Conservation (phyloP, 2,329 filamentous ascomycete genomes). For the Bipolaris bicolor region DNA sequence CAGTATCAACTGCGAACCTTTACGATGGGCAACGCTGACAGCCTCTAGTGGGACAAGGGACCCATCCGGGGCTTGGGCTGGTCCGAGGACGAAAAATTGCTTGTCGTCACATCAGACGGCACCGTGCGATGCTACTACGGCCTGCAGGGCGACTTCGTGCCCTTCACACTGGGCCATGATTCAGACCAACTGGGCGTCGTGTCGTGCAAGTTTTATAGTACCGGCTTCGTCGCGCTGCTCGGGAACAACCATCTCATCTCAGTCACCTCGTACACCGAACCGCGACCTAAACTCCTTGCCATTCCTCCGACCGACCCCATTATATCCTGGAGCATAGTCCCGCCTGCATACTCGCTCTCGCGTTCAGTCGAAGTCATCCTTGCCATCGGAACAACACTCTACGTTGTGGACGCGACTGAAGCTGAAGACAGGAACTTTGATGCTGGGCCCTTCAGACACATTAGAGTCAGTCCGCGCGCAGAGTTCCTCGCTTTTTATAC, state of each 20-base stretch:
- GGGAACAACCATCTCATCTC: constrained; percentile 85
- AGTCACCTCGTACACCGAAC: constrained; percentile 89
- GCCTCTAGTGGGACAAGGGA: constrained; percentile 79
- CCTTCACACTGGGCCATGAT: constrained; percentile 87
- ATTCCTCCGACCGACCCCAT: constrained; percentile 77
- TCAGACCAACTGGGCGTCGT: constrained; percentile 87
- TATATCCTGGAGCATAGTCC: constrained; percentile 86
- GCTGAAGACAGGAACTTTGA: constrained; percentile 90
- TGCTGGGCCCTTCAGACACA: constrained; percentile 89
- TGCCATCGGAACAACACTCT: constrained; percentile 82
- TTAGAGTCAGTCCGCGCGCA: constrained; percentile 89
- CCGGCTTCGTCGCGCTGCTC: constrained; percentile 90
- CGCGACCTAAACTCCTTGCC: constrained; percentile 82
- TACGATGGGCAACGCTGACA: constrained; percentile 18
- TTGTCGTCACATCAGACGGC: constrained; percentile 88
- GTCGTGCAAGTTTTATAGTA: constrained; percentile 89
- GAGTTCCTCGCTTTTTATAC: constrained; percentile 89
- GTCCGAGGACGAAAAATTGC: constrained; percentile 92
- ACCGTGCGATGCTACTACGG: constrained; percentile 89
- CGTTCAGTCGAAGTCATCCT: constrained; percentile 91
- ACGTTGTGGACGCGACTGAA: constrained; percentile 85
- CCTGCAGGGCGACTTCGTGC: constrained; percentile 91
- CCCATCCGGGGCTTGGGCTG: constrained; percentile 87
- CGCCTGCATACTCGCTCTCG: constrained; percentile 86
- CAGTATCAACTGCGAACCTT: constrained; percentile 3